Evolutionary conservation across 139 green algal species (phyloP), one percentile per base, ranked within the genome.

Genomic region (Chlamydomonas sp.): DNA sequence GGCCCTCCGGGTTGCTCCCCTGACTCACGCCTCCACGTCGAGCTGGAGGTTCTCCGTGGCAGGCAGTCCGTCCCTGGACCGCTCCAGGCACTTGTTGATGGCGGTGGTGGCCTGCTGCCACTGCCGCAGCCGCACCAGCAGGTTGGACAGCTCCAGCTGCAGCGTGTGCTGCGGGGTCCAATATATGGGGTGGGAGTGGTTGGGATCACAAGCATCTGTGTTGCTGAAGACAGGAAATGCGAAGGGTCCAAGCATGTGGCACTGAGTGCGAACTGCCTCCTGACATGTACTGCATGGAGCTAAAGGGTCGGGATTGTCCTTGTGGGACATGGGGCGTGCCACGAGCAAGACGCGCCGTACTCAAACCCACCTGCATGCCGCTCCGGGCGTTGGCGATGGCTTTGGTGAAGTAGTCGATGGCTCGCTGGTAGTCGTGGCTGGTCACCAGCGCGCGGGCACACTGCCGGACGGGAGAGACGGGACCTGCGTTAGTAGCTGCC

Each of bases 391-490:
- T 93, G 62, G 85, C 86, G 17, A 95, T 90, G n/a, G 92, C 92
- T 84, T 91, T 94, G 88, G 96, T 95, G 89, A 95, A 97, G 87
- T 96, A 97, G 83, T 96, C 93, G 31, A 98, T 87, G 49, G 93
- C 95, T 0, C 93, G 89, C 63, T 93, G 83, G 90, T 96, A 97
- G 91, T 97, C 89, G 63, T 97, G 95, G 68, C 92, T 95, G 31
- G 89, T 91, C 5, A 97, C 89, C 20, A 96, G 88, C 49, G 93
- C 95, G 2, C 87, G 83, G 4, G 91, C 94, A 31, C 88, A 90
- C 82, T 89, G 88, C 17, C 80, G n/a, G 31, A 90, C 85, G 57
- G 75, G 76, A 49, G 31, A 49, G 31, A 49, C 31, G 31, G 31
- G 31, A 49, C 31, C 31, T 49, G 31, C 31, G 31, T 49, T 49